Evolutionary conservation across 2,329 filamentous ascomycete genomes (phyloP), one percentile per base, ranked within the genome.

Genomic region (Colletotrichum chrysophilum): DNA sequence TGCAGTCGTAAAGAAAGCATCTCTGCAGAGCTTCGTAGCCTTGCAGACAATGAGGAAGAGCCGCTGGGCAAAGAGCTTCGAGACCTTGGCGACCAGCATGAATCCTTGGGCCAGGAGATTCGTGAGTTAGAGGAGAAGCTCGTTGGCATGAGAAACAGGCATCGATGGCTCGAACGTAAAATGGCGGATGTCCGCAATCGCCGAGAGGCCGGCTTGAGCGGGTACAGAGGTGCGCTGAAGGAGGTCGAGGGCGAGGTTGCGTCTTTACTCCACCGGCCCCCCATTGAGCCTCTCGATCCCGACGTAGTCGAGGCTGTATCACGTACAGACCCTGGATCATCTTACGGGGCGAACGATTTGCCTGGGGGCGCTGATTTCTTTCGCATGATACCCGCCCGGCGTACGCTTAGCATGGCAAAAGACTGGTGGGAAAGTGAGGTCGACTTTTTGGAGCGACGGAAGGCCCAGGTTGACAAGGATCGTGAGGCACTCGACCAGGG

Each of bases 361-460:
- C 70, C 65, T 7, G 64, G 65, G n/a, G 74, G 70, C 10, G 64
- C 64, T 18, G 90, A 91, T 43, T 94, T 94, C 70, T 81, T 93
- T 43, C 86, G 87, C 3, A 85, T 95, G 9, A 90, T 91, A 1
- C 89, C 91, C 0, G 91, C 93, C 78, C 88, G 93, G 21, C 88
- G 94, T 62, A 96, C 94, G 0, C 81, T 93, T 2, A 91, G 91
- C 16, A 93, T 96, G 92, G 94, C 94, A 0, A 91, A 88, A 75
- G 89, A 92, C 16, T 94, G 94, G 88, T 96, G 93, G 92, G 88
- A 91, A 70, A 88, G 89, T 7, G 93, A 96, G 78, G 86, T 93
- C 3, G 84, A 84, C 2, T 84, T 90, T 0, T 85, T 94, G 4
- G 85, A 92, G 66, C 85, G 86, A 60, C 89, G 90, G 74, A 91